Percentiles rank a stretch among this genome's conserved stretches.
Evolutionary conservation across 805 yeast genomes (phyloP).

Genomic region (Metschnikowia shivogae): DNA sequence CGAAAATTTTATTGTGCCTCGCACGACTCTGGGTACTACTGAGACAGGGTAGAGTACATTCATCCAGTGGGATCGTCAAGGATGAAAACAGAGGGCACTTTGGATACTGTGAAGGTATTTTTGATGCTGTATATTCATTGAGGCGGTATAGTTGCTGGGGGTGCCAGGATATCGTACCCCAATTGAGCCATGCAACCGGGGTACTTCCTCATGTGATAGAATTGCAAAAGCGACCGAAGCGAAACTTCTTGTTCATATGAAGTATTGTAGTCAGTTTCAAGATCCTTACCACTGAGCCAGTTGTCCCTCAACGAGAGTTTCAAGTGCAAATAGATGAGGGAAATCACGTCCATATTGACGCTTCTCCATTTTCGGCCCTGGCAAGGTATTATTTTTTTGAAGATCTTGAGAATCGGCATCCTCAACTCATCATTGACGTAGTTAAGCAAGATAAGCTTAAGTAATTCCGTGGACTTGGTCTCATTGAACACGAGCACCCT

Average conservation of each 20-base stretch:
- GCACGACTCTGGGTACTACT: slow-evolving; percentile 12
- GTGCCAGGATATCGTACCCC: slow-evolving; percentile 41
- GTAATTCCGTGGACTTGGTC: slow-evolving; percentile 56
- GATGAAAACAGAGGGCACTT: background rate
- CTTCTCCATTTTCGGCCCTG: slow-evolving; percentile 94
- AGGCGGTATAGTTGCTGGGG: background rate
- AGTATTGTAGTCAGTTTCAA: slow-evolving; percentile 67
- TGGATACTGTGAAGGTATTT: background rate
- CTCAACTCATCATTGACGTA: slow-evolving; percentile 58
- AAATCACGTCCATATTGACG: slow-evolving; percentile 87
- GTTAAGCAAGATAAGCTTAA: slow-evolving; percentile 54
- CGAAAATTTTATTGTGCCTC: slow-evolving; percentile 19
- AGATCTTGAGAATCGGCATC: slow-evolving; percentile 64
- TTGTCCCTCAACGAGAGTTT: slow-evolving; percentile 70
- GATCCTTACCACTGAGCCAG: slow-evolving; percentile 82
- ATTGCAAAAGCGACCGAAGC: slow-evolving; percentile 70
- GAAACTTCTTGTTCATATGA: slow-evolving; percentile 86
- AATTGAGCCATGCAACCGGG: slow-evolving; percentile 47
- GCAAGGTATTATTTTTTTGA: slow-evolving; percentile 80
- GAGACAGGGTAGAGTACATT: background rate
- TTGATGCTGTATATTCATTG: background rate
- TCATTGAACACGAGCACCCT: slow-evolving; percentile 62
- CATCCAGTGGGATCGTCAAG: background rate
- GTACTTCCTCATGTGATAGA: slow-evolving; percentile 64
- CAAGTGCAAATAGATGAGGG: slow-evolving; percentile 77